Evolutionary conservation across 768 basidiomycete species (phyloP), one percentile per base, ranked within the genome.

Genomic region (Candolleomyces aberdarensis): DNA sequence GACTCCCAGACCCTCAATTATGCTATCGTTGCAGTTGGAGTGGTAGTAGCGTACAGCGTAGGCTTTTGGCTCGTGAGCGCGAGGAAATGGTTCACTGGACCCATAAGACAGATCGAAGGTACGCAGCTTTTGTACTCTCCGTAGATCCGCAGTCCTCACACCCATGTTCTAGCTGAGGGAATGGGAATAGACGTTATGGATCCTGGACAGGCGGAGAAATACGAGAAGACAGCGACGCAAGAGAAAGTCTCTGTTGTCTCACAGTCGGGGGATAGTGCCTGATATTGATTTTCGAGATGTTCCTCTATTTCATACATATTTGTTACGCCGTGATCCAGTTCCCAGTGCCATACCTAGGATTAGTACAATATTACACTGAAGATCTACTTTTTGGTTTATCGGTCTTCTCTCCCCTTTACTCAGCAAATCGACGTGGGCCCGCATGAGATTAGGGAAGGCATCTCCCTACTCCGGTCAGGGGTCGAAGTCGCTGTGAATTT

Each of bases 1-100:
- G 74, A 83, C 64, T 82, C 83, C 0, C 83, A 89, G 67, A 89
- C 89, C 1, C 75, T 92, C 62, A 92, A 91, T 69, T 93, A 91
- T 67, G 72, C 89, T 0, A 80, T 87, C 46, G 89, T 91, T 9
- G 91, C 89, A 3, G 87, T 91, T 22, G 89, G 86, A 0, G 88
- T 91, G 63, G 87, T 93, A 15, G 67, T 88, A 3, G 59, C 72
- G 1, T 90, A 89, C 70, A 80, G 84, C 58, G 67, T 87, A n/a
- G 83, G 83, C 0, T 86, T 86, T 66, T 92, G 90, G 90, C 49
- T 87, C 4, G 17, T 89, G 58, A 87, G 84, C 66, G 90, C 89
- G 10, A 75, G 88, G 55, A 86, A 82, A 66, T 89, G 87, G 86
- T 92, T 90, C 69, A 78, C 73, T 1, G 89, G 90, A 0, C 90